Evolutionary conservation across 2,329 filamentous ascomycete species (phyloP).

Genomic region (Colletotrichum paranaense): DNA sequence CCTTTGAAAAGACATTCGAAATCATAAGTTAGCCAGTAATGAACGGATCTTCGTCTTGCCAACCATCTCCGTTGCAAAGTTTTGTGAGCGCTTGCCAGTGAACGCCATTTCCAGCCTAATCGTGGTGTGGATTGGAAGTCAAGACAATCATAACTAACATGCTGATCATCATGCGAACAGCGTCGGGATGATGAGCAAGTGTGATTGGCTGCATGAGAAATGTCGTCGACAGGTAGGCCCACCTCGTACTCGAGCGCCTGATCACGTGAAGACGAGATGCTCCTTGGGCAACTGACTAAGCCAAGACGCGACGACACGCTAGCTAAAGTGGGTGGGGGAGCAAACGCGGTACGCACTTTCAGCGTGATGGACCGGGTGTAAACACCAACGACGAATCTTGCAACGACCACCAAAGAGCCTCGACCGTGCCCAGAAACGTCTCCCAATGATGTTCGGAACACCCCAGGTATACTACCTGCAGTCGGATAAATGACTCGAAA

Average conservation of each 20-base stretch:
- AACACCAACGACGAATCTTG: conserved; percentile 22
- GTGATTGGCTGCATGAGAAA: neutral
- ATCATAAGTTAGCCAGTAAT: too few relatives aligned
- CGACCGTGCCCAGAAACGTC: neutral
- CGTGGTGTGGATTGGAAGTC: neutral
- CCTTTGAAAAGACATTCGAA: too few relatives aligned
- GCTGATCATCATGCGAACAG: neutral
- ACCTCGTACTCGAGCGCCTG: conserved; percentile 10
- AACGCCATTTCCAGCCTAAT: neutral
- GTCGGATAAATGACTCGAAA: conserved; percentile 71
- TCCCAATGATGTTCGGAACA: conserved; percentile 25
- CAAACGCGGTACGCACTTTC: conserved; percentile 22
- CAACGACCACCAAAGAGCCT: conserved; percentile 22
- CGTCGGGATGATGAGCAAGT: neutral
- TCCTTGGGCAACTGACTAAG: conserved; percentile 13
- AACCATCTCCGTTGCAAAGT: neutral
- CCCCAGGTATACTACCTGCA: conserved; percentile 10
- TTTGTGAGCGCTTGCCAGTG: neutral
- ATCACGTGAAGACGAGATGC: conserved; percentile 33
- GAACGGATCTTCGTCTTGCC: neutral
- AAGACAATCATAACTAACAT: neutral
- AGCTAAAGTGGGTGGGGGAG: conserved; percentile 33
- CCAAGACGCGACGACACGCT: conserved; percentile 19
- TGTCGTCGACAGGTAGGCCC: neutral
- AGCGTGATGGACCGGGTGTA: conserved; percentile 3